Percentiles rank a stretch among this genome's conserved stretches.
Conservation (phyloP, 306 rosid genomes). For the Astragalus glycyphyllos region DNA sequence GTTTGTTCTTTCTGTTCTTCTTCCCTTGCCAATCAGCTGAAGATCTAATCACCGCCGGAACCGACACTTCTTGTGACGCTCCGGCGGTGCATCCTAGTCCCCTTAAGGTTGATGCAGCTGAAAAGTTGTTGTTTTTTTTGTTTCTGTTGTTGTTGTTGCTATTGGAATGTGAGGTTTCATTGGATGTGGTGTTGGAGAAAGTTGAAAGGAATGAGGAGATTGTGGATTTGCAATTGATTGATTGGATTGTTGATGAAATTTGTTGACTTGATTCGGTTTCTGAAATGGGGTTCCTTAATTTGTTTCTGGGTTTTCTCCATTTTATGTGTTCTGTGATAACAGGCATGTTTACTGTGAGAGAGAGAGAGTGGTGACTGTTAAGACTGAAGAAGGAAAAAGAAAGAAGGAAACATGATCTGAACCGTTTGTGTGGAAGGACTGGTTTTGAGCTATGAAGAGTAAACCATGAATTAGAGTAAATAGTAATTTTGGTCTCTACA, state of each 20-base stretch:
- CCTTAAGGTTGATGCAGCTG: conserved; percentile 67
- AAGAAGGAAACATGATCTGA: conserved; percentile 14
- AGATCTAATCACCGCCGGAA: conserved; percentile 76
- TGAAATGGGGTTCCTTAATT: conserved; percentile 60
- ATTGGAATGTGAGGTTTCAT: conserved; percentile 51
- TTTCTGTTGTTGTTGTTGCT: conserved; percentile 50
- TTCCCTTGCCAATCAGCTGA: conserved; percentile 86
- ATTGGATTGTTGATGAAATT: conserved; percentile 61
- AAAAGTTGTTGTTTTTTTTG: conserved; percentile 43
- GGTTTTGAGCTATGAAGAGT: not conserved
- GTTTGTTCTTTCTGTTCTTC: conserved; percentile 66
- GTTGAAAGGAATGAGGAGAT: conserved; percentile 81
- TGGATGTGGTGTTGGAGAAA: conserved; percentile 52
- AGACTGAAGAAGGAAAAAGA: conserved; percentile 9
- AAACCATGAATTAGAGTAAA: too few species aligned
- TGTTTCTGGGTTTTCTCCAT: conserved; percentile 75
- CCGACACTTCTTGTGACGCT: conserved; percentile 83
- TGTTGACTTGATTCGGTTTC: conserved; percentile 65
- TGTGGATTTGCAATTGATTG: conserved; percentile 78
- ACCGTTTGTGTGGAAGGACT: conserved; percentile 27
- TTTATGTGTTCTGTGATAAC: conserved; percentile 59
- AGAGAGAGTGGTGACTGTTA: conserved; percentile 8
- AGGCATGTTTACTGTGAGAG: conserved; percentile 58
- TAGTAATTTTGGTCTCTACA: too few species aligned
- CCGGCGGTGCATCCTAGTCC: conserved; percentile 87